A percentile compares a stretch with the other conserved stretches of the same genome.
Conservation (phyloP, 2,329 filamentous ascomycete genomes). For the Drechslerella coelobrocha region DNA sequence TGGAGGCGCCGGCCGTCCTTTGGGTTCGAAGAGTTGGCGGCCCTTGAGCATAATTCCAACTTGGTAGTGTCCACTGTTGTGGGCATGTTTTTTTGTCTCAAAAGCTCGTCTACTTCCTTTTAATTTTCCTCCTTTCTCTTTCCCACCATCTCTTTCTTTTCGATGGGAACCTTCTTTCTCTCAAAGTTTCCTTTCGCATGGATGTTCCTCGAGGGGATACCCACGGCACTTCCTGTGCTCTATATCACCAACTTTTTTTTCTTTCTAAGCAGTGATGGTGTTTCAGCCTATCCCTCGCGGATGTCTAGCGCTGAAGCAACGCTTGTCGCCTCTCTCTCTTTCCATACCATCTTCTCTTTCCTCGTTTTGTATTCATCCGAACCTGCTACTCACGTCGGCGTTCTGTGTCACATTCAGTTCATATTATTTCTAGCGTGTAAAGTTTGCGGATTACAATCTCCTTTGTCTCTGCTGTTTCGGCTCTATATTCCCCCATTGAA, state of each 20-base stretch:
- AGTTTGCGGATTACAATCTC: not conserved
- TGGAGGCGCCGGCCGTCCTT: conserved; percentile 54
- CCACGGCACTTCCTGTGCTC: not conserved
- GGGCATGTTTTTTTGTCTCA: not conserved
- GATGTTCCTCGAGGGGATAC: not conserved
- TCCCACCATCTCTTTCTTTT: not conserved
- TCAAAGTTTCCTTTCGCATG: conserved; percentile 2
- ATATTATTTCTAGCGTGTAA: not conserved
- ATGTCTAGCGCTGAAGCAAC: not conserved
- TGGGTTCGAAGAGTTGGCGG: conserved; percentile 52
- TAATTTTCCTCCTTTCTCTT: conserved; percentile 11
- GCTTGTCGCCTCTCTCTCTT: not conserved
- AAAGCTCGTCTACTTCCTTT: conserved; percentile 3
- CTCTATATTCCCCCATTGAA: not conserved
- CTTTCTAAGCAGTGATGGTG: not conserved
- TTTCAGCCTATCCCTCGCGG: not conserved
- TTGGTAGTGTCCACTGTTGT: not conserved
- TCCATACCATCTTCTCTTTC: not conserved
- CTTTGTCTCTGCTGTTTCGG: not conserved
- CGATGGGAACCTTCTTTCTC: not conserved
- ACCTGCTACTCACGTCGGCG: not conserved
- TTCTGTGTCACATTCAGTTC: conserved; percentile 4
- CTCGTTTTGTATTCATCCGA: not conserved
- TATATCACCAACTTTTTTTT: conserved; percentile 9
- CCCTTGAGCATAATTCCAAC: conserved; percentile 19